A percentile compares a stretch with the other conserved stretches of the same genome.
Evolutionary conservation across 441 rosid species (phyloP).

Genomic region (Arabidopsis lyrata): DNA sequence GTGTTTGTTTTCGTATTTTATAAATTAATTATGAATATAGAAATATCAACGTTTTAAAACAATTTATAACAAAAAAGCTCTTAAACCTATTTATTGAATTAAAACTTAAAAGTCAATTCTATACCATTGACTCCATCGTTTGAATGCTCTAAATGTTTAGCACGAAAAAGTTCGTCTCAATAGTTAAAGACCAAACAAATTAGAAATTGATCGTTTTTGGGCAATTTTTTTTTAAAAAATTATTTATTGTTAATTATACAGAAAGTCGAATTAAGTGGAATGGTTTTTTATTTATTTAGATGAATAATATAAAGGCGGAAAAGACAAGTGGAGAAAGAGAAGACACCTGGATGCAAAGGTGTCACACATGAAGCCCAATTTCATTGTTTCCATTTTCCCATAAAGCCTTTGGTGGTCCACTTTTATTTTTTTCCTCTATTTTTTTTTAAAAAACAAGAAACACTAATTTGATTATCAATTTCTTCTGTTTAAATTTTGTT

Average conservation of each 20-base stretch:
- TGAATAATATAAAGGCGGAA: conserved; percentile 10
- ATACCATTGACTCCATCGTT: not conserved
- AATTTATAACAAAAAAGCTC: not conserved
- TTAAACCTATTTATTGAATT: not conserved
- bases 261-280: not conserved
- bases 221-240: no score
- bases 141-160: not conserved
- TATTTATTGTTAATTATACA: no score
- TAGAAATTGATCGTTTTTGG: not conserved
- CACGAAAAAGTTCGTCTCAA: not conserved
- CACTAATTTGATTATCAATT: not conserved
- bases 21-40: not conserved
- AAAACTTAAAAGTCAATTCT: not conserved
- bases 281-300: not conserved
- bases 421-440: not conserved
- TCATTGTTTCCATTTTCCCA: conserved; percentile 7
- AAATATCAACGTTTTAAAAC: not conserved
- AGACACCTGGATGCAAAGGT: conserved; percentile 42
- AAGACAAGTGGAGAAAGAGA: conserved; percentile 38
- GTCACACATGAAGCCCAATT: conserved; percentile 46
- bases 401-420: conserved; percentile 12
- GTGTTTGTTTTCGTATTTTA: not conserved
- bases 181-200: not conserved
- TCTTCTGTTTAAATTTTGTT: not conserved
- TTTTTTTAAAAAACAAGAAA: not conserved